Base-by-base conservation (phyloP, 2,329 filamentous ascomycete species). In the Aspergillus bombycis region DNA sequence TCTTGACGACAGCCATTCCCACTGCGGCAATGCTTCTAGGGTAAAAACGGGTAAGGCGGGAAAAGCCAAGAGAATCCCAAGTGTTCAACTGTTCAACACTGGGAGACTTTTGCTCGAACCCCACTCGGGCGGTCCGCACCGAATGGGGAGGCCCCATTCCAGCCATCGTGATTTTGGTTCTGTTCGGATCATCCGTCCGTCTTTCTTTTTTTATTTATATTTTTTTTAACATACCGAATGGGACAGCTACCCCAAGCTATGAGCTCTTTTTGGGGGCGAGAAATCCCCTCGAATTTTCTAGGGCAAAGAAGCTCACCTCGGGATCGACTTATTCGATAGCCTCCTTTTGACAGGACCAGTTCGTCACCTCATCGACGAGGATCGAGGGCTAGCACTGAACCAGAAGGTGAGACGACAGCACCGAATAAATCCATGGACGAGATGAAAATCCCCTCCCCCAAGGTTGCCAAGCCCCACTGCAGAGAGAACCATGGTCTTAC, bases 61-160 rank as follows among this genome's bases (percentile, higher is more conserved):
- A 55, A 55, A 36, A 41, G 32, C 52, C 52, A 55, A 55, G 34
- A 26, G n/a, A 26, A 4, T 55, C 45, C 45, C 23, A 52, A 26
- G 48, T 48, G 26, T 28, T 28, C 12, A 11, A 23, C 14, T 48
- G 26, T 28, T 28, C 12, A 11, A 23, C 14, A n/a, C 16, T 12
- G 28, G 58, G 58, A 58, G 59, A 57, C 26, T 62, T 62, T 62
- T 41, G 30, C 14, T 28, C 14, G 8, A 36, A 52, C 61, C 56
- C 65, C 65, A 65, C 65, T 41, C 50, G 30, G 55, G 57, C 67
- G 67, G 67, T 60, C 67, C 67, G 67, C 67, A 66, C 67, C 67
- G 67, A 62, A 65, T 64, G 34, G 55, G 57, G 50, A 56, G 38
- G 62, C 60, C 61, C 65, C 67, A 67, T 64, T 57, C 56, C 50